Evolutionary conservation across 2,329 filamentous ascomycete species (phyloP).

Genomic region (Alternaria gansuensis): DNA sequence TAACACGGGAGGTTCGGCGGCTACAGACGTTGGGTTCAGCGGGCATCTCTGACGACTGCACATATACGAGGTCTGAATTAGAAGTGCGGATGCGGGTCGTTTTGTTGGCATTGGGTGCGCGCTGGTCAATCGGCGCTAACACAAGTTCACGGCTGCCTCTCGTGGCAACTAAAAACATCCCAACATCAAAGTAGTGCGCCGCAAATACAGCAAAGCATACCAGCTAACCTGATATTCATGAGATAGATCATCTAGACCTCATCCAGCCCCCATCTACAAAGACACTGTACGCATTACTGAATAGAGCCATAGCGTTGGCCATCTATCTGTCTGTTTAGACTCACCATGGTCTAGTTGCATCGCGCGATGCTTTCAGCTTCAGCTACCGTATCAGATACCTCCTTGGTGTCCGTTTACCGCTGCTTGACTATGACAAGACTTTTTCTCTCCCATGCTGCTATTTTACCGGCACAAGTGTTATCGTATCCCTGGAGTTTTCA

Average conservation of each 20-base stretch:
- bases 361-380: background rate
- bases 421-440: background rate
- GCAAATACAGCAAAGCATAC: background rate
- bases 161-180: background rate
- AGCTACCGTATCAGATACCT: background rate
- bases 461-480: background rate
- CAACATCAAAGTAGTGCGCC: background rate
- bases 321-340: background rate
- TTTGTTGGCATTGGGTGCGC: background rate
- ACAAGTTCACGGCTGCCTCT: background rate
- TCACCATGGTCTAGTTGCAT: background rate
- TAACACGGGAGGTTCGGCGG: slow-evolving; percentile 3
- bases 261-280: background rate
- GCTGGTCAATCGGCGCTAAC: slow-evolving; percentile 6
- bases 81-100: slow-evolving; percentile 6
- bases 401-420: background rate
- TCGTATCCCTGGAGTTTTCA: background rate
- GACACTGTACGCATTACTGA: background rate
- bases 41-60: slow-evolving; percentile 1
- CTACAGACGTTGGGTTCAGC: slow-evolving; percentile 3
- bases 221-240: background rate
- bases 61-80: slow-evolving; percentile 8
- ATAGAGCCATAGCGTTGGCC: background rate
- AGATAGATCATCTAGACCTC: background rate
- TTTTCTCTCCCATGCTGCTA: background rate